Conservation (phyloP, 139 green algal species). For the Gonium pectorale region DNA sequence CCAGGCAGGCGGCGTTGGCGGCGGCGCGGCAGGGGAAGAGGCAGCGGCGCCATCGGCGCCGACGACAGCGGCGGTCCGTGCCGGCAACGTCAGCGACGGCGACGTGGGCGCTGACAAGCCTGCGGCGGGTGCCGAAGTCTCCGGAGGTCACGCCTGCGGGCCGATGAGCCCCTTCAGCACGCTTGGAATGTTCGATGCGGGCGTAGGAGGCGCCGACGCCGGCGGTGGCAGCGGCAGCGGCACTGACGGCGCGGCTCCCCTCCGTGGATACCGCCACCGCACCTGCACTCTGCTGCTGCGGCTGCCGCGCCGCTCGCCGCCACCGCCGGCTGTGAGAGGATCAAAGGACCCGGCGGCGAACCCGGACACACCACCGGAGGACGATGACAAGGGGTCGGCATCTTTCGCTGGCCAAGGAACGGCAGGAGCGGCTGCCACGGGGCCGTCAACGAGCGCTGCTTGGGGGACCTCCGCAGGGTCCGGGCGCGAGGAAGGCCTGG, state of each 20-base stretch:
- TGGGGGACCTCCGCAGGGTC: neutral
- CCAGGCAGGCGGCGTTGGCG: too few species aligned
- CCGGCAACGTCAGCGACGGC: neutral
- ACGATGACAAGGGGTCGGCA: too few species aligned
- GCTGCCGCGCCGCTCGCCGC: neutral
- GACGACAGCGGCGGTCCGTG: neutral
- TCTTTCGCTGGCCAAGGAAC: too few species aligned
- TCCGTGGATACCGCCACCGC: neutral
- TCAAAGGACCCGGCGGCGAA: neutral
- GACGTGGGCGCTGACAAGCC: neutral
- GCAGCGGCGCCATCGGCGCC: neutral
- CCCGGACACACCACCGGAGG: too few species aligned
- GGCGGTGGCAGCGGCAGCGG: constrained; percentile 6
- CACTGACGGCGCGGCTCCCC: neutral
- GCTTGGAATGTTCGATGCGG: neutral
- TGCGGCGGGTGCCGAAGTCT: neutral
- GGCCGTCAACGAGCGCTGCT: neutral
- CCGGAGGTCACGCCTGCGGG: neutral
- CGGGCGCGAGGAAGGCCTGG: too few species aligned
- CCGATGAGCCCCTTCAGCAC: too few species aligned
- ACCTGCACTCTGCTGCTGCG: constrained; percentile 20
- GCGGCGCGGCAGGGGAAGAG: too few species aligned
- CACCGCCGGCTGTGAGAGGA: neutral
- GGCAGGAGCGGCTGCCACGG: neutral
- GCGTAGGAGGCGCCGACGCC: neutral